Evolutionary conservation across 208 protist species (phyloP).

Genomic region (Strigomonas oncopelti): DNA sequence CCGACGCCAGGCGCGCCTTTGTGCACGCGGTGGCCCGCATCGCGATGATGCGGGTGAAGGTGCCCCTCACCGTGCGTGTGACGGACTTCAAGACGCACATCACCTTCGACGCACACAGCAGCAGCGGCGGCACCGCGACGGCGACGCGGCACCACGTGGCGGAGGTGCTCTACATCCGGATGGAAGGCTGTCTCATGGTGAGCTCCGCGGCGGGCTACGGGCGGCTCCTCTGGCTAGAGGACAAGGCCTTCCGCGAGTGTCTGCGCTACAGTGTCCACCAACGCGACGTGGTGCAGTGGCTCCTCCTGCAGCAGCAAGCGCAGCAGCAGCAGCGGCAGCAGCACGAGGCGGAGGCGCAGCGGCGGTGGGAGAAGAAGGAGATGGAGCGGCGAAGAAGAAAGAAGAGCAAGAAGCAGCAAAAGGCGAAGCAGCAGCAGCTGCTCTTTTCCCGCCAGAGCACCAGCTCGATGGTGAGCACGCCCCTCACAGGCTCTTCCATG

Average conservation of each 20-base stretch:
- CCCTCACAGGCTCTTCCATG: too few species aligned
- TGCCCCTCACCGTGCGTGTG: slow-evolving; percentile 45
- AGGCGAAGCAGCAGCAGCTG: too few species aligned
- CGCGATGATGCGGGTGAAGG: slow-evolving; percentile 27
- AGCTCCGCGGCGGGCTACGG: slow-evolving; percentile 25
- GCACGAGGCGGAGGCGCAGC: not conserved
- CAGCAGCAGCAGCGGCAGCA: not conserved
- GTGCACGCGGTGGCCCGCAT: slow-evolving; percentile 62
- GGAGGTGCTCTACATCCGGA: slow-evolving; percentile 48
- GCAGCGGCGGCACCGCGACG: slow-evolving; percentile 4
- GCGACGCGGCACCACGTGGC: not conserved
- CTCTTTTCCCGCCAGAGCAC: too few species aligned
- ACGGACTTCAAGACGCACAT: slow-evolving; percentile 54
- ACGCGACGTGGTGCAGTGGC: not conserved
- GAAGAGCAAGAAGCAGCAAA: too few species aligned
- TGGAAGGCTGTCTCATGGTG: slow-evolving; percentile 79
- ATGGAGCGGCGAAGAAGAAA: too few species aligned
- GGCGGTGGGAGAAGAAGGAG: not conserved
- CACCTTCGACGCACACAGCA: slow-evolving; percentile 75
- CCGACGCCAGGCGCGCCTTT: slow-evolving; percentile 76
- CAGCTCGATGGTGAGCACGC: too few species aligned
- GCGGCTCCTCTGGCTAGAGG: slow-evolving; percentile 41
- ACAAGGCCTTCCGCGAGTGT: slow-evolving; percentile 69
- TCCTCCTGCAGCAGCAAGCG: not conserved
- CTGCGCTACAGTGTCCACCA: slow-evolving; percentile 34